phyloP scores from a whole-genome alignment of 305 asterid genomes.

The Rubia peregrina region DNA sequence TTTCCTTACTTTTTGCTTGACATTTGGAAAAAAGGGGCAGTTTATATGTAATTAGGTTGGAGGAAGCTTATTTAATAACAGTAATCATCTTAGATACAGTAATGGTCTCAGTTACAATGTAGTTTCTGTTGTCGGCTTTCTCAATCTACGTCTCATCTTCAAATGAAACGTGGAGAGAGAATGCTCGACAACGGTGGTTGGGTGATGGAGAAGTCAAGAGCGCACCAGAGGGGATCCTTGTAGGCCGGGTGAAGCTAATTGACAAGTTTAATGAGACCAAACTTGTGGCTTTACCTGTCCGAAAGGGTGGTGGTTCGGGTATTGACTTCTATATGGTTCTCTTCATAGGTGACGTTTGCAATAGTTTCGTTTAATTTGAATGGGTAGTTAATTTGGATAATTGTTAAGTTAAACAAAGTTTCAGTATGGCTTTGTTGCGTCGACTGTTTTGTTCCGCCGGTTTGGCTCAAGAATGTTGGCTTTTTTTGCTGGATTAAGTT shows the following conservation, averaged over 20 bases:
- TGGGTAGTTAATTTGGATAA: too few relatives aligned
- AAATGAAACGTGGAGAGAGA: not conserved
- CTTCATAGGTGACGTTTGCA: not conserved
- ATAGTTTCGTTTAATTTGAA: not conserved
- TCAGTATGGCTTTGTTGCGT: not conserved
- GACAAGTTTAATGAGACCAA: not conserved
- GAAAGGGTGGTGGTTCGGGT: conserved; percentile 92
- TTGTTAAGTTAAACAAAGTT: not conserved
- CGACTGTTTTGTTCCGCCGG: not conserved
- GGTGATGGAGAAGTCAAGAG: conserved; percentile 72
- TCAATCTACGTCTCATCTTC: not conserved
- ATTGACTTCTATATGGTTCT: conserved; percentile 61
- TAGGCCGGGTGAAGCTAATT: conserved; percentile 23
- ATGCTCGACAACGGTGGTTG: not conserved
- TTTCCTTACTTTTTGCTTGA: not conserved
- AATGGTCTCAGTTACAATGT: not conserved
- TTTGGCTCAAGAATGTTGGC: not conserved
- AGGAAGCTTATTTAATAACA: conserved; percentile 6
- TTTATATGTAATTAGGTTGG: conserved; percentile 22
- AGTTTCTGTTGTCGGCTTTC: not conserved
- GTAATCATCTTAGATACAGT: not conserved
- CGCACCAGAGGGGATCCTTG: conserved; percentile 78
- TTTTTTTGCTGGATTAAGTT: not conserved
- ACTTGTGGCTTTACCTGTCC: conserved; percentile 23
- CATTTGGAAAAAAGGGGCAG: conserved; percentile 21